These are phyloP conservation scores for Macrophomina pseudophaseolina DNA, from an alignment of 2,329 filamentous ascomycete species.

Conservation along the genomic window DNA sequence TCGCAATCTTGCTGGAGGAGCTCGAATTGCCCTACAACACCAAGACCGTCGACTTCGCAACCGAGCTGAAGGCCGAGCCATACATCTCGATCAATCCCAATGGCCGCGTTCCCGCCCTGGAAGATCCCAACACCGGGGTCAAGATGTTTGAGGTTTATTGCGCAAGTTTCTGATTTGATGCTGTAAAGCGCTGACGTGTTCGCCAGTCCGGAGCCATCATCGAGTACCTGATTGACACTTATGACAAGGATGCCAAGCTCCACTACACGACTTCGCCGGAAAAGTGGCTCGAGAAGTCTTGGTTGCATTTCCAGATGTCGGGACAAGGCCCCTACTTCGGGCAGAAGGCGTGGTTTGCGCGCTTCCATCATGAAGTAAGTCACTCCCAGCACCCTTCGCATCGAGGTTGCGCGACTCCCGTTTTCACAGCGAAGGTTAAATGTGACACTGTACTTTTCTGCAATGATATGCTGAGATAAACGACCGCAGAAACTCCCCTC, in stretches of 20 bases:
- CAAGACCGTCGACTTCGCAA: conserved; percentile 41
- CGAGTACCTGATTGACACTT: conserved; percentile 51
- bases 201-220: conserved; percentile 50
- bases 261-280: conserved; percentile 45
- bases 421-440: no score
- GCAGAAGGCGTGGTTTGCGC: conserved; percentile 42
- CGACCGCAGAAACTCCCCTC: conserved; percentile 28
- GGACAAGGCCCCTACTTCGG: conserved; percentile 56
- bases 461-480: not conserved
- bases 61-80: conserved; percentile 46
- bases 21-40: conserved; percentile 48
- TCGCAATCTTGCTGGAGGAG: conserved; percentile 52
- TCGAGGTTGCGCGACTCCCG: no score
- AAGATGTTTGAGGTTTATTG: conserved; percentile 43
- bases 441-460: no score
- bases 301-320: conserved; percentile 51
- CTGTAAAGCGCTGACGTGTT: not conserved
- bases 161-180: not conserved
- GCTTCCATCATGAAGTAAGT: conserved; percentile 25
- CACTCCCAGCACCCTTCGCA: no score
- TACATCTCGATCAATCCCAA: conserved; percentile 49
- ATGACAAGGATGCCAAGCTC: conserved; percentile 49
- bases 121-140: conserved; percentile 52
- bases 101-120: conserved; percentile 48
- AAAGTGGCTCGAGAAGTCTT: conserved; percentile 48